Conservation (phyloP, 352 stramenopile species). For the Pythium vanterpoolii region DNA sequence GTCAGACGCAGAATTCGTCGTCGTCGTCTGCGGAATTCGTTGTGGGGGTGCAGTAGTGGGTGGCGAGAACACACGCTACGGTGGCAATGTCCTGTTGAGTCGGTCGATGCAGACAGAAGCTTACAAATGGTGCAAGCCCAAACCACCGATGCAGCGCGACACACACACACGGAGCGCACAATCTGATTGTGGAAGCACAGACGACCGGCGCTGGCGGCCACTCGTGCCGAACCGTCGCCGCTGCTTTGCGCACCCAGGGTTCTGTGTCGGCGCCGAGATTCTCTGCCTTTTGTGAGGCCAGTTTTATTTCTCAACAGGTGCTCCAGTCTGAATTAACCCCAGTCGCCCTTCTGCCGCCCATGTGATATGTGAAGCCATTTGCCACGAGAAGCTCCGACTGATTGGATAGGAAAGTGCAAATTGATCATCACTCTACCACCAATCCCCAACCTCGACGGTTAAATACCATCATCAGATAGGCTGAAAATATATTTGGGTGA, state of each 20-base stretch:
- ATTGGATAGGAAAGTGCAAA: conserved; percentile 9
- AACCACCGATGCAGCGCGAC: conserved; percentile 2
- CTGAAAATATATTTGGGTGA: background rate
- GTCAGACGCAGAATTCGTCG: too few relatives aligned
- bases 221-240: background rate
- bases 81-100: background rate
- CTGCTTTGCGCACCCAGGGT: background rate
- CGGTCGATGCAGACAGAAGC: background rate
- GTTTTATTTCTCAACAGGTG: background rate
- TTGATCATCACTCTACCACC: background rate
- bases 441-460: background rate
- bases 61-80: background rate
- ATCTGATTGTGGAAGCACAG: background rate
- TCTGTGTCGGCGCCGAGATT: background rate
- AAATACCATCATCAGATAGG: background rate
- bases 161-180: background rate
- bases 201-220: background rate
- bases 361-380: conserved; percentile 14
- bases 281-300: conserved; percentile 2
- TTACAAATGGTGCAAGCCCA: background rate
- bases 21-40: background rate
- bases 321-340: background rate
- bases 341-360: background rate
- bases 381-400: background rate
- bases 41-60: background rate